Base-by-base conservation (phyloP, 768 basidiomycete genomes). In the Boletus patriciae region DNA sequence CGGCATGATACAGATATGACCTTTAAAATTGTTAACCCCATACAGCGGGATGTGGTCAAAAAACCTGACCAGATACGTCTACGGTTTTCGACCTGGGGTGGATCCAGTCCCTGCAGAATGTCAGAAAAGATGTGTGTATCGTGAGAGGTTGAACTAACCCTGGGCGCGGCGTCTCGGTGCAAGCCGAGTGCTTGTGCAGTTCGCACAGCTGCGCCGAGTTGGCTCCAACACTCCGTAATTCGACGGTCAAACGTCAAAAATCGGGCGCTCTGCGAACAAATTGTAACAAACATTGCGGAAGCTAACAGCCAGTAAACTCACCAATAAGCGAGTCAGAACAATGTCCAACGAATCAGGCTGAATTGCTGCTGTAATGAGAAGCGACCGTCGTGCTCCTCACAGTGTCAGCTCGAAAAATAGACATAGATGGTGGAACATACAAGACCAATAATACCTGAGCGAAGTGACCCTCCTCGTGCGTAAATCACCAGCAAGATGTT, bases 211-310 rank as follows among this genome's bases (percentile, higher is more conserved):
- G 94, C 94, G 36, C 94, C 94, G 18, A 98, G 78, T 66, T 96
- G 93, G 69, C 91, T 93, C 93, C 94, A 98, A 66, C 94, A 94
- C 74, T 97, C 94, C 9, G 94, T 94, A 56, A 96, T 89, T 46
- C 90, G 84, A 46, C 90, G 84, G 67, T 92, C 90, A 65, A 92
- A 83, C 5, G 82, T 78, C 47, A 85, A 68, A 63, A 84, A 82
- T 60, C 90, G 77, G 52, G 93, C 92, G 49, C 83, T 85, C 84
- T 86, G 62, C 19, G n/a, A 52, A 55, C 27, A 59, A 59, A 49
- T 69, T 49, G 58, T 59, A 54, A 57, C 25, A 31, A 50, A 41
- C 21, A 21, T 40, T 31, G 33, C 19, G 25, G 41, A 33, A 43
- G 7, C 7, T 42, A 52, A 41, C 7, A 34, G 15, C 25, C 16